Base-by-base conservation (phyloP, 345 rosid species). In the Eucalyptus regnans region DNA sequence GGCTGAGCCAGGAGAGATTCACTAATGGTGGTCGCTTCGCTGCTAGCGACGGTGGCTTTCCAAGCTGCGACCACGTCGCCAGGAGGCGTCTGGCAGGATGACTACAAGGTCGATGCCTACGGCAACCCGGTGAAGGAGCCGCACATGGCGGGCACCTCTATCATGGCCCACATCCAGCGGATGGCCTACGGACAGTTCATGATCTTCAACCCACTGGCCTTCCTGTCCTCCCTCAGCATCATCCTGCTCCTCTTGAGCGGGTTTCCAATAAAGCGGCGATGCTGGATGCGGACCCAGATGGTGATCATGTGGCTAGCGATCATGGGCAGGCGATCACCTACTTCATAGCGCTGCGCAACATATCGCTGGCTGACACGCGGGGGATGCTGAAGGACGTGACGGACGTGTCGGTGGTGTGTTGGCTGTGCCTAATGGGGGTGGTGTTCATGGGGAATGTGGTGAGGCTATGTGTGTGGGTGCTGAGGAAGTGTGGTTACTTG, bases 1-100 rank as follows among this genome's bases (percentile, higher is more conserved):
- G 7, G 52, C 18, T 50, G 52, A 50, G 52, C 18, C 18, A 50
- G 52, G 52, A 50, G 3, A 50, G 0, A 15, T 15, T 50, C 52
- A 50, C 52, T 50, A 50, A 90, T 92, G 92, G 92, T 90, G 16
- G 93, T 88, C 49, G 91, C 92, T 23, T 88, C 87, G 41, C 41
- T 37, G 41, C 41, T 37, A n/a, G 90, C 90, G 43, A 89, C 88
- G 20, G 89, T 92, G 88, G 90, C 93, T 3, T 92, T 86, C 86
- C 92, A 92, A 79, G 91, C 91, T 20, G 93, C 87, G 71, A 80
- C 90, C 23, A 89, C 90, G 8, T 91, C 92, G 6, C 90, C 93
- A 4, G 91, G 92, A 81, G 92, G 93, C 7, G 86, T 87, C 51
- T 88, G 89, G 91, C 89, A 87, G 86, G 89, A 88, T 0, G 88